A percentile compares a stretch with the other conserved stretches of the same genome.
Evolutionary conservation across 1,284 basidiomycete genomes (phyloP).

Genomic region (Afroboletus lepidellus): DNA sequence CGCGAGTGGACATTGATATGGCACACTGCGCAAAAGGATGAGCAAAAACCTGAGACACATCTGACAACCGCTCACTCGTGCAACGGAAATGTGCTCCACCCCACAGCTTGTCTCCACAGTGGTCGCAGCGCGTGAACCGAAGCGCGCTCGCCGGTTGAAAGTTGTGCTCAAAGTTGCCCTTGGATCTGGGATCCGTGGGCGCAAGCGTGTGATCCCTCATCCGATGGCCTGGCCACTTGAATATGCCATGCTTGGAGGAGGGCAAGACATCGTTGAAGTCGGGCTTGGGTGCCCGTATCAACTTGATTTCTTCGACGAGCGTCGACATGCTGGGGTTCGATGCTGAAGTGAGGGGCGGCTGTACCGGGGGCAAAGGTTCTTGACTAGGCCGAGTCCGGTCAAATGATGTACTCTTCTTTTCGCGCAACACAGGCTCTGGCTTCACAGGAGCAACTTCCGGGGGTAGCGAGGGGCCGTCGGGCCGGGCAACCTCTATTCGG

Average conservation of each 20-base stretch:
- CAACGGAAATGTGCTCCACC: conserved; percentile 93
- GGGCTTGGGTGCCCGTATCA: conserved; percentile 21
- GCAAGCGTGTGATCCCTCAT: conserved; percentile 34
- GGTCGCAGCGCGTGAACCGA: conserved; percentile 88
- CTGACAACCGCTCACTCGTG: conserved; percentile 49
- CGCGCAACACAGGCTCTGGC: conserved; percentile 22
- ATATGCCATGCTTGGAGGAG: conserved; percentile 46
- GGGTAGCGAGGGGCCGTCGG: conserved; percentile 31
- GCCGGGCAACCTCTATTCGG: conserved; percentile 58
- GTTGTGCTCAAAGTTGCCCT: conserved; percentile 64
- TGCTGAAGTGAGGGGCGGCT: conserved; percentile 32
- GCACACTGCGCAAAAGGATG: conserved; percentile 47
- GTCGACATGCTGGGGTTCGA: conserved; percentile 25
- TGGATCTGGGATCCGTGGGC: conserved; percentile 40
- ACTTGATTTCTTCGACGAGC: conserved; percentile 31
- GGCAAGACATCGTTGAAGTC: conserved; percentile 37
- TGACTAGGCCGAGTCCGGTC: conserved; percentile 32
- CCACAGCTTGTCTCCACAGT: conserved; percentile 98
- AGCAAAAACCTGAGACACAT: conserved; percentile 6
- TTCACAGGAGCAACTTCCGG: conserved; percentile 25
- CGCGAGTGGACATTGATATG: conserved; percentile 73
- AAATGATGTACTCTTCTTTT: conserved; percentile 36
- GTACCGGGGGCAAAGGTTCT: conserved; percentile 21
- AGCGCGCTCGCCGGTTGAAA: conserved; percentile 91
- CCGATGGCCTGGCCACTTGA: conserved; percentile 66